Base-by-base conservation (phyloP, 163 green algal species). In the Scenedesmus sp. region DNA sequence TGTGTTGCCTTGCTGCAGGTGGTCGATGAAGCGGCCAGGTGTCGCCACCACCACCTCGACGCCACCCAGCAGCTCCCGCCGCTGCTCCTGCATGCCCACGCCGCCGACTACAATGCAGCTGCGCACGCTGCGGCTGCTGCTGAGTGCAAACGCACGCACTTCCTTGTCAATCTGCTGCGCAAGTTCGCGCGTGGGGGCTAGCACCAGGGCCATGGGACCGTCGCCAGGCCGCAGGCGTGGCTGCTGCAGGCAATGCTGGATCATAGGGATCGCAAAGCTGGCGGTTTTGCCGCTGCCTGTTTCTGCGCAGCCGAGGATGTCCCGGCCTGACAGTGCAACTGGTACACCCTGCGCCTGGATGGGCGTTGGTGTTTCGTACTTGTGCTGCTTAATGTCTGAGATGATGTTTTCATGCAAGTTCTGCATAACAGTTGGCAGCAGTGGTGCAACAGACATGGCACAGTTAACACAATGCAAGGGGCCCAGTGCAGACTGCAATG, bases 131-230 rank as follows among this genome's bases (percentile, higher is more conserved):
- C 94, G 92, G 43, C 93, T 94, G 78, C 88, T 95, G 37, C 86
- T 96, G 70, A 87, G 94, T 85, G 91, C 95, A 90, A 99, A 99
- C 13, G 94, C 94, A n/a, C 93, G 37, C 26, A 96, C 94, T 93
- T 99, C 97, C 61, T 95, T 95, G 93, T 99, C 96, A 51, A 99
- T 99, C 93, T 99, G 98, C 94, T 99, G 96, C 24, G 98, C 97
- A 33, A 99, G 95, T 95, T 99, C 98, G 0, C 98, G 94, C 3
- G 98, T 99, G 2, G 98, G 98, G 0, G 97, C 97, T 9, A 99
- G 93, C 20, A 99, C 95, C 0, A 99, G 88, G 0, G 89, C 97
- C 72, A 99, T 97, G 43, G 97, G 97, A 0, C 97, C 97, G 68
- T 98, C 97, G 0, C 97, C 97, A 7, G 93, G 94, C 30, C 95